phyloP scores from a whole-genome alignment of 2,329 filamentous ascomycete species.

The Huntiella omanensis region DNA sequence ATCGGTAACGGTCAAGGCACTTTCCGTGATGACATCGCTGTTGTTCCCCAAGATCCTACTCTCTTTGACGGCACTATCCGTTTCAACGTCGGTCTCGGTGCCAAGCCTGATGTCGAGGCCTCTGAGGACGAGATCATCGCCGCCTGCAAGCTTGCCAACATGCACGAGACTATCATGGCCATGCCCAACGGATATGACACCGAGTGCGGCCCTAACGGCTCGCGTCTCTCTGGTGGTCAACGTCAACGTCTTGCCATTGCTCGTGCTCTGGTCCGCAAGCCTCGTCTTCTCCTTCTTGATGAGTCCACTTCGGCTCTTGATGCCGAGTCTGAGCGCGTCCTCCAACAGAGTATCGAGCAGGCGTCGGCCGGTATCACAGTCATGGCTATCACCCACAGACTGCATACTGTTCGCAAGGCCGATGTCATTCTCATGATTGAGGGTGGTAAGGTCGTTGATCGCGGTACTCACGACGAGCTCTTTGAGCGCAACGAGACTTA shows the following conservation, averaged over 20 bases:
- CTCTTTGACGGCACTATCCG: conserved; percentile 36
- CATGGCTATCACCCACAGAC: conserved; percentile 37
- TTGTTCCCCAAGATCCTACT: conserved; percentile 39
- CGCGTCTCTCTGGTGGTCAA: conserved; percentile 60
- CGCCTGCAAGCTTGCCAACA: conserved; percentile 48
- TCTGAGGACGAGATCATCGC: conserved; percentile 43
- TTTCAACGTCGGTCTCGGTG: conserved; percentile 38
- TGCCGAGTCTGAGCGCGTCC: conserved; percentile 43
- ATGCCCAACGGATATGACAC: conserved; percentile 50
- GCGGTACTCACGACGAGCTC: conserved; percentile 34
- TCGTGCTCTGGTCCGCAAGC: conserved; percentile 51
- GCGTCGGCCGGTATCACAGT: conserved; percentile 35
- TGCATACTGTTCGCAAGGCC: conserved; percentile 37
- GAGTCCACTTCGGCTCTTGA: conserved; percentile 69
- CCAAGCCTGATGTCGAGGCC: conserved; percentile 33
- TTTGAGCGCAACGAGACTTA: conserved; percentile 33
- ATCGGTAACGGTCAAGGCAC: conserved; percentile 23
- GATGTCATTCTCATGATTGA: conserved; percentile 40
- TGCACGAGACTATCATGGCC: conserved; percentile 46
- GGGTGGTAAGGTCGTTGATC: conserved; percentile 31
- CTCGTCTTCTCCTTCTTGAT: conserved; percentile 57
- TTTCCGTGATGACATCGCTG: conserved; percentile 33
- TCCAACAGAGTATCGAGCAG: conserved; percentile 47
- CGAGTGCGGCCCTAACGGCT: conserved; percentile 51
- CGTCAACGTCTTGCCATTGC: conserved; percentile 64